These are phyloP conservation scores for Aureobasidium pullulans DNA, from an alignment of 2,329 filamentous ascomycete genomes.

Conservation along the genomic window DNA sequence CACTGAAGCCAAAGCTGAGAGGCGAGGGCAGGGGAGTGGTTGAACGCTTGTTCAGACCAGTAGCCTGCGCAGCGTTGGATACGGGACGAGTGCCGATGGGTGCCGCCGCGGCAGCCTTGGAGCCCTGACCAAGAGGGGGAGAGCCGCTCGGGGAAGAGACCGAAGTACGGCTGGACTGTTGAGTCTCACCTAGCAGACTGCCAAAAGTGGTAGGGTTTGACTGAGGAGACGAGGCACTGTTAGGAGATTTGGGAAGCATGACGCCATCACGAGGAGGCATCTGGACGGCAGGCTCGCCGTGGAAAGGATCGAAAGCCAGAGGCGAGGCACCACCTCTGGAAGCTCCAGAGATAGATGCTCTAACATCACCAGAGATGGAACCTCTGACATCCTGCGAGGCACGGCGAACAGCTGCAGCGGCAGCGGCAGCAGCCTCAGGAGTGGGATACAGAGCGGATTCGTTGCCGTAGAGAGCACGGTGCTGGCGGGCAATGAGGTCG, in stretches of 20 bases:
- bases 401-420: conserved; percentile 57
- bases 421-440: conserved; percentile 54
- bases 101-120: conserved; percentile 46
- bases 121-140: conserved; percentile 58
- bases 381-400: conserved; percentile 58
- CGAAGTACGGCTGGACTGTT: conserved; percentile 65
- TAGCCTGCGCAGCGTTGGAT: conserved; percentile 38
- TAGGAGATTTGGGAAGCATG: conserved; percentile 48
- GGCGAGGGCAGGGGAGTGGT: conserved; percentile 91
- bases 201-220: conserved; percentile 50
- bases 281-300: conserved; percentile 47
- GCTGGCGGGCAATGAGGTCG: conserved; percentile 91
- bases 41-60: conserved; percentile 67
- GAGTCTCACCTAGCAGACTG: conserved; percentile 40
- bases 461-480: conserved; percentile 85
- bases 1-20: conserved; percentile 63
- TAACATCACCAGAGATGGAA: conserved; percentile 41
- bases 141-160: conserved; percentile 81
- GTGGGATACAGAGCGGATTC: conserved; percentile 61
- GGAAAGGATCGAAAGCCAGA: conserved; percentile 66
- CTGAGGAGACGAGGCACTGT: conserved; percentile 79
- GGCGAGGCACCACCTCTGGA: conserved; percentile 71
- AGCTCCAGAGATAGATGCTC: background rate
- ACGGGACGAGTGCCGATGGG: conserved; percentile 86
- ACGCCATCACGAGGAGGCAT: conserved; percentile 39